A percentile compares a stretch with the other conserved stretches of the same genome.
Conservation (phyloP, 2,329 filamentous ascomycete genomes). For the Hypoxylon sp. region DNA sequence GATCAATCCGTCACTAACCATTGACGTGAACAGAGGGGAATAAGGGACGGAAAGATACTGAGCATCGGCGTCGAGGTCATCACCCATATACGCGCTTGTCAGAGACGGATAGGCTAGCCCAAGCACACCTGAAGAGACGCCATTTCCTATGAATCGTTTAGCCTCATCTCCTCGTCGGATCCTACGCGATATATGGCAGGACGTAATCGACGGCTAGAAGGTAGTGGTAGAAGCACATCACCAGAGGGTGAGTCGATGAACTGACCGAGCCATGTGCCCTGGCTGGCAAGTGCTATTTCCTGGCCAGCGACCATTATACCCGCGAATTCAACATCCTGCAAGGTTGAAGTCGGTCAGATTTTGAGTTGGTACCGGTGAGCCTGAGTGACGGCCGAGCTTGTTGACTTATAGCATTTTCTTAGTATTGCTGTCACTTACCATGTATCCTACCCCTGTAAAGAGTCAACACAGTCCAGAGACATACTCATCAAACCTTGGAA, state of each 20-base stretch:
- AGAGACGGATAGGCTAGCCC: conserved; percentile 60
- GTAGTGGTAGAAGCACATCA: not conserved
- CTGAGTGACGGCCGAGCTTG: not conserved
- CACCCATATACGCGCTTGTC: conserved; percentile 57
- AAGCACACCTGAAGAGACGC: conserved; percentile 59
- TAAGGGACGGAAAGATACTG: conserved; percentile 53
- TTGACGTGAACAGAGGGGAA: conserved; percentile 57
- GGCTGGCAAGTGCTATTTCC: conserved; percentile 58
- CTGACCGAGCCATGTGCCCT: conserved; percentile 60
- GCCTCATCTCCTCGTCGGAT: not conserved
- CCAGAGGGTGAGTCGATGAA: not conserved
- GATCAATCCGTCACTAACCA: conserved; percentile 55
- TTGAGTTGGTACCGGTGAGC: not conserved
- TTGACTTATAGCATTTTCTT: not conserved
- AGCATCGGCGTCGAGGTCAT: conserved; percentile 47
- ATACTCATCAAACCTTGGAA: not conserved
- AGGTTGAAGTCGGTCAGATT: not conserved
- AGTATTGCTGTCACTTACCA: conserved; percentile 23
- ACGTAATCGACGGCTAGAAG: not conserved
- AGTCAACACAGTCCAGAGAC: not conserved
- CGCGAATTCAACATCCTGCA: conserved; percentile 55
- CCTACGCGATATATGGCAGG: not conserved
- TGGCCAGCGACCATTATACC: conserved; percentile 55
- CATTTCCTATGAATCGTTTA: conserved; percentile 39
- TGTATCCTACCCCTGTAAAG: conserved; percentile 19